These are phyloP conservation scores for Sclerotinia nivalis DNA, from an alignment of 2,329 filamentous ascomycete species.

Conservation along the genomic window DNA sequence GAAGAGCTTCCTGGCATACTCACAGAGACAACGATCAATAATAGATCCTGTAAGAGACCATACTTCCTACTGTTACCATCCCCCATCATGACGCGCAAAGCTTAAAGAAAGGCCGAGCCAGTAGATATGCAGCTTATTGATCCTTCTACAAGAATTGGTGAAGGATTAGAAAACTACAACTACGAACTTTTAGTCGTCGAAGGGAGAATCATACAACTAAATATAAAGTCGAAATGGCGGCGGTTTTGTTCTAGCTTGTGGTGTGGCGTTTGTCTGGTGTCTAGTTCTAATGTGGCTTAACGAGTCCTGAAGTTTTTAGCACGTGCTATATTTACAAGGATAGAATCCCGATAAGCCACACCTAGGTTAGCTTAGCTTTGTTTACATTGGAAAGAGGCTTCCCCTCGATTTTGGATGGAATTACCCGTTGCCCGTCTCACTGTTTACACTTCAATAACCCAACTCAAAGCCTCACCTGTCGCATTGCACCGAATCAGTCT, in stretches of 20 bases:
- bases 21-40: slow-evolving; percentile 44
- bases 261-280: slow-evolving; percentile 17
- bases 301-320: background rate
- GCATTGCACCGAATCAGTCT: background rate
- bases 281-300: slow-evolving; percentile 1
- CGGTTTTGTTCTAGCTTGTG: slow-evolving; percentile 10
- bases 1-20: slow-evolving; percentile 26
- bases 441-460: background rate
- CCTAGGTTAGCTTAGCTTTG: background rate
- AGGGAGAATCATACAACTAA: slow-evolving; percentile 2
- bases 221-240: slow-evolving; percentile 2
- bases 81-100: slow-evolving; percentile 34
- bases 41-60: slow-evolving; percentile 43
- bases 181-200: background rate
- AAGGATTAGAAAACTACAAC: background rate
- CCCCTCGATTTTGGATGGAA: background rate
- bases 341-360: background rate
- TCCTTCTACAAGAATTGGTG: background rate
- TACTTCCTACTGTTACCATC: slow-evolving; percentile 39
- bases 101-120: background rate
- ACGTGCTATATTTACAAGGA: background rate
- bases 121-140: background rate
- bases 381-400: slow-evolving; percentile 14
- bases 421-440: background rate
- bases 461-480: background rate